phyloP scores from a whole-genome alignment of 352 stramenopile genomes.

The Elongisporangium anandrum region DNA sequence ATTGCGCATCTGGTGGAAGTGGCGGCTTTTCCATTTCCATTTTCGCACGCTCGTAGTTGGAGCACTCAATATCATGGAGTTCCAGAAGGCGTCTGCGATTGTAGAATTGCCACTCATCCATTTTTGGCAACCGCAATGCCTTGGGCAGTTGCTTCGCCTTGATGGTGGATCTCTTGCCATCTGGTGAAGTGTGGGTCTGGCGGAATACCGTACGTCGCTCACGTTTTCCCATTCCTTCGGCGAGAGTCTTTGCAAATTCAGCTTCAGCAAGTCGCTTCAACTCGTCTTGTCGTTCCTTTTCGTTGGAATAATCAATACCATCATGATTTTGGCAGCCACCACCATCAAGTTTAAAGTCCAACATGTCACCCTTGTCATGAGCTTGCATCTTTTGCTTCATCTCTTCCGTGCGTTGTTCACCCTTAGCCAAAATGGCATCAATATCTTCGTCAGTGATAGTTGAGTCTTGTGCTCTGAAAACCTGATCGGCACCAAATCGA shows the following conservation, averaged over 20 bases:
- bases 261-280: slow-evolving; percentile 80
- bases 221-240: slow-evolving; percentile 80
- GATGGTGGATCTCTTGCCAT: slow-evolving; percentile 39
- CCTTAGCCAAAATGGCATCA: slow-evolving; percentile 94
- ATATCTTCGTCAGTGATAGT: slow-evolving; percentile 99
- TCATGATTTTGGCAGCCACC: slow-evolving; percentile 95
- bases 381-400: slow-evolving; percentile 86
- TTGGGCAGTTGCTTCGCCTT: slow-evolving; percentile 83
- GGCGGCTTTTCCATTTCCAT: slow-evolving; percentile 70
- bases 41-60: slow-evolving; percentile 78
- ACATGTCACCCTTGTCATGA: slow-evolving; percentile 82
- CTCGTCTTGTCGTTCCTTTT: slow-evolving; percentile 83
- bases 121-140: slow-evolving; percentile 67
- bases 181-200: slow-evolving; percentile 37
- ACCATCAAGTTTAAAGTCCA: slow-evolving; percentile 92
- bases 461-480: slow-evolving; percentile 95
- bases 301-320: slow-evolving; percentile 95
- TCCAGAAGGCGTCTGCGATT: slow-evolving; percentile 75
- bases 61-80: slow-evolving; percentile 79
- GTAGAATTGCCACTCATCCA: slow-evolving; percentile 90
- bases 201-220: slow-evolving; percentile 78
- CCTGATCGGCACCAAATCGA: slow-evolving; percentile 96
- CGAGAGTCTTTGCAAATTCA: slow-evolving; percentile 73
- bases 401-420: slow-evolving; percentile 81
- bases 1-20: slow-evolving; percentile 64